Conservation (phyloP, 2,329 filamentous ascomycete species). For the Bimuria novae-zelandiae region DNA sequence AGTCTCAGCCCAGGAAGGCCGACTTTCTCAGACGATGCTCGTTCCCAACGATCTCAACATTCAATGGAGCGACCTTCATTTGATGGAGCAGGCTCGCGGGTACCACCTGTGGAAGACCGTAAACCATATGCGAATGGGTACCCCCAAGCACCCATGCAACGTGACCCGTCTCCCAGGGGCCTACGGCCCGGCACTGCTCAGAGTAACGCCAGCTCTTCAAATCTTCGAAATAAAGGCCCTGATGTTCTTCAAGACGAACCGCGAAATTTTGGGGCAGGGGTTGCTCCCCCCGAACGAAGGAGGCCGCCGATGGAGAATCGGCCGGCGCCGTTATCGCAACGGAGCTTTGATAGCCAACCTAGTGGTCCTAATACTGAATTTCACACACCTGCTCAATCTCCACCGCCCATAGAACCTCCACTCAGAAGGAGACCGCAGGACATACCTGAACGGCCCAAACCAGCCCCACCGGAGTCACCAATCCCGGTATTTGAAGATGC, state of each 20-base stretch:
- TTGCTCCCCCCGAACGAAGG: slow-evolving; percentile 61
- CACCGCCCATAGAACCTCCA: slow-evolving; percentile 18
- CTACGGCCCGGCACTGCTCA: slow-evolving; percentile 43
- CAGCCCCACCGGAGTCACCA: slow-evolving; percentile 8
- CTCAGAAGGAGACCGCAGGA: slow-evolving; percentile 19
- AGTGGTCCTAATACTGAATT: slow-evolving; percentile 27
- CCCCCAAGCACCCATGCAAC: slow-evolving; percentile 24
- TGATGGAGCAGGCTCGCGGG: slow-evolving; percentile 25
- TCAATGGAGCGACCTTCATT: slow-evolving; percentile 34
- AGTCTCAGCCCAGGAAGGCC: slow-evolving; percentile 35
- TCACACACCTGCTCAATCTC: slow-evolving; percentile 24
- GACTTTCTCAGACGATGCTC: slow-evolving; percentile 34
- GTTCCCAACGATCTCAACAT: slow-evolving; percentile 34
- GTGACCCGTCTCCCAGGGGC: slow-evolving; percentile 40
- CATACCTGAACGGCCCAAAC: slow-evolving; percentile 9
- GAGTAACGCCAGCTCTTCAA: slow-evolving; percentile 40
- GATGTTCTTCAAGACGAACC: too few relatives aligned
- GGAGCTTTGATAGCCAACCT: slow-evolving; percentile 30
- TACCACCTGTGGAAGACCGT: slow-evolving; percentile 32
- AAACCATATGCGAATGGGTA: slow-evolving; percentile 38
- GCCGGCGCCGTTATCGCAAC: slow-evolving; percentile 32
- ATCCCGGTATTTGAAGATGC: background rate
- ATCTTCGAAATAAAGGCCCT: slow-evolving; percentile 35
- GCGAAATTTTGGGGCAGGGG: slow-evolving; percentile 21
- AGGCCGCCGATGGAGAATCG: slow-evolving; percentile 68